A percentile compares a stretch with the other conserved stretches of the same genome.
Conservation (phyloP, 1,284 basidiomycete species). For the Irpex rosettiformis region DNA sequence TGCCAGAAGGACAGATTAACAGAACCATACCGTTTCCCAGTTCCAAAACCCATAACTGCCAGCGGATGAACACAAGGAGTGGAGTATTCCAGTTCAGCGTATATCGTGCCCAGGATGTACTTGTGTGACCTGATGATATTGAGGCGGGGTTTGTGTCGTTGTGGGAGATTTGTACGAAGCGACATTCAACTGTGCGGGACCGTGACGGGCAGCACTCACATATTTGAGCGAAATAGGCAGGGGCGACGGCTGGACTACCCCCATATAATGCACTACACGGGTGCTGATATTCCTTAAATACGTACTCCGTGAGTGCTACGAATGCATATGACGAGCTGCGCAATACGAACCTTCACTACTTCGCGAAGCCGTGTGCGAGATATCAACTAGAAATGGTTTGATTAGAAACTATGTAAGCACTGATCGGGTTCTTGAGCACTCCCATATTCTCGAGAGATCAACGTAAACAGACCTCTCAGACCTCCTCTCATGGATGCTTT, state of each 20-base stretch:
- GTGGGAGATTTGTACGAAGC: background rate
- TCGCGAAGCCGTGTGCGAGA: background rate
- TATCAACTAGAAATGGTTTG: background rate
- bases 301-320: background rate
- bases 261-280: background rate
- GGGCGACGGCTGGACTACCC: background rate
- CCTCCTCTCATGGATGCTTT: too few species aligned
- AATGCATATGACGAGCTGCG: background rate
- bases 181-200: background rate
- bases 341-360: background rate
- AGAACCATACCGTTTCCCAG: background rate
- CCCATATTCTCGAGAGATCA: background rate
- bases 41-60: too few species aligned
- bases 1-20: background rate
- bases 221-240: background rate
- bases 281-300: background rate
- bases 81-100: too few species aligned
- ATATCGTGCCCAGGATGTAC: too few species aligned
- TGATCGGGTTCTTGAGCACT: background rate
- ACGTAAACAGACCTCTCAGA: too few species aligned
- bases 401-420: background rate
- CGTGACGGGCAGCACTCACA: background rate
- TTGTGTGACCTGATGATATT: background rate
- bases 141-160: conserved; percentile 1
- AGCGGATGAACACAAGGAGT: too few species aligned